Evolutionary conservation across 2,329 filamentous ascomycete genomes (phyloP).

Genomic region (Neonectria hederae): DNA sequence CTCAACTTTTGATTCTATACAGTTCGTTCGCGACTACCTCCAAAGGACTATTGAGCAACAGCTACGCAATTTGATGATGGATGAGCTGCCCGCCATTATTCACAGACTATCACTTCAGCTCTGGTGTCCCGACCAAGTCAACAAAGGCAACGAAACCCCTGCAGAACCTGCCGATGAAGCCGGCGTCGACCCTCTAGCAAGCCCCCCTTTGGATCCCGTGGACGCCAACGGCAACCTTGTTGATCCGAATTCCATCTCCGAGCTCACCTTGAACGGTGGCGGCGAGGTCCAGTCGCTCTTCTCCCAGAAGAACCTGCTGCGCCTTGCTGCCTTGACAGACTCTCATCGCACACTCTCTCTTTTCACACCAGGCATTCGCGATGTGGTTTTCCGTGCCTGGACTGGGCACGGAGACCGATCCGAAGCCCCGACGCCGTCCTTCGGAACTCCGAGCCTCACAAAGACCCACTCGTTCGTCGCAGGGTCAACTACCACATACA

Average conservation of each 20-base stretch:
- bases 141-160: constrained; percentile 58
- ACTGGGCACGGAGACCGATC: constrained; percentile 78
- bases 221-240: constrained; percentile 82
- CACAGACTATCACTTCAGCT: constrained; percentile 88
- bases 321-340: constrained; percentile 82
- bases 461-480: constrained; percentile 70
- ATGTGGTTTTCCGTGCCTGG: constrained; percentile 94
- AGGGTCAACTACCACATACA: constrained; percentile 72
- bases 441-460: constrained; percentile 63
- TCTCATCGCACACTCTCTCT: constrained; percentile 91
- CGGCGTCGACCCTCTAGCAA: constrained; percentile 81
- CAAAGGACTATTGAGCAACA: constrained; percentile 96
- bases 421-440: constrained; percentile 63
- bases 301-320: constrained; percentile 91
- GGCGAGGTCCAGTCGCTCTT: constrained; percentile 89
- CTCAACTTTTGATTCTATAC: constrained; percentile 98
- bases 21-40: constrained; percentile 96
- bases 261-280: constrained; percentile 79
- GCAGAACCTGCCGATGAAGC: constrained; percentile 64
- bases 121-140: constrained; percentile 85
- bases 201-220: constrained; percentile 82
- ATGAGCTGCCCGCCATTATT: constrained; percentile 95
- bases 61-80: constrained; percentile 94
- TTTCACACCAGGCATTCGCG: constrained; percentile 88
- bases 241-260: constrained; percentile 78